Percentiles rank a stretch among this genome's conserved stretches.
Evolutionary conservation across 202 grass and related monocot species (phyloP).

Genomic region (Dendrocalamus latiflorus): DNA sequence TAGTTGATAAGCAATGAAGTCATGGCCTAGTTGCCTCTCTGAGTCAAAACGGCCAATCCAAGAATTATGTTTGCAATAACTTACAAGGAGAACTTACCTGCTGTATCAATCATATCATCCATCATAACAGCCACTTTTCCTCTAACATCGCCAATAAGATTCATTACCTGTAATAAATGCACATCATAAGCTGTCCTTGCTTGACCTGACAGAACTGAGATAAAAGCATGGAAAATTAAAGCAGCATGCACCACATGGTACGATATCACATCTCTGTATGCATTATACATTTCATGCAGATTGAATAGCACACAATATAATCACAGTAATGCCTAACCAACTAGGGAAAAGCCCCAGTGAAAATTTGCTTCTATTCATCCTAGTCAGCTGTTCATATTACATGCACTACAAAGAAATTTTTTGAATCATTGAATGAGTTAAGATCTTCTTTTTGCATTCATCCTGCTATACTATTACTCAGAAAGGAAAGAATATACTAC

Average conservation of each 20-base stretch:
- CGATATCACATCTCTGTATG: conserved; percentile 8
- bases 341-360: background rate
- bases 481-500: conserved; percentile 18
- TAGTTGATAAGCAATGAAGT: background rate
- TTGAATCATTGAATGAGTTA: background rate
- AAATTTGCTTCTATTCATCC: background rate
- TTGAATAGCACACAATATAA: background rate
- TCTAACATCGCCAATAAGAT: conserved; percentile 97
- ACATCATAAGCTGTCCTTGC: conserved; percentile 6
- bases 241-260: background rate
- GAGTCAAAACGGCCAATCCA: background rate
- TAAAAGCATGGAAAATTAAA: background rate
- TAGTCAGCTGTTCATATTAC: background rate
- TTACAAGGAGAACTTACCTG: conserved; percentile 48
- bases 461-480: background rate
- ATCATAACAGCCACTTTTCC: conserved; percentile 99
- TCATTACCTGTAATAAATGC: conserved; percentile 77
- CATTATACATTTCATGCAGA: background rate
- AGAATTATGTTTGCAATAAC: conserved; percentile 18
- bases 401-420: background rate
- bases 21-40: background rate
- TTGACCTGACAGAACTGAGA: conserved; percentile 10
- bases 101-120: conserved; percentile 99
- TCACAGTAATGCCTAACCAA: background rate
- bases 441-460: background rate